A percentile compares a stretch with the other conserved stretches of the same genome.
These are phyloP conservation scores for Litsea cubeba DNA, from an alignment of 164 flowering plant genomes.

Conservation along the genomic window DNA sequence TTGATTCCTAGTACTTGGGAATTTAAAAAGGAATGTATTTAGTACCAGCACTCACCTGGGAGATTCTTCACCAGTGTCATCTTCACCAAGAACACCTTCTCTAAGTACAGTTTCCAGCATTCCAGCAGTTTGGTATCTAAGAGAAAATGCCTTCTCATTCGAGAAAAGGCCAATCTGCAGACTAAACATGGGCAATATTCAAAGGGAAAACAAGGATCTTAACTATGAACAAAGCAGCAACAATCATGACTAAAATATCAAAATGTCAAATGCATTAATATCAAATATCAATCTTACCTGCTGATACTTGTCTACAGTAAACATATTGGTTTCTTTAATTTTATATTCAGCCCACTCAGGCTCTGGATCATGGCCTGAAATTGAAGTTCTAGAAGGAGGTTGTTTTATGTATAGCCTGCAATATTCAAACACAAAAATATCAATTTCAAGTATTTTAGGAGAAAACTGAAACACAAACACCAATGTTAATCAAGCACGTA, in stretches of 20 bases:
- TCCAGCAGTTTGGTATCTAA: constrained; percentile 92
- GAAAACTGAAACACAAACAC: background rate
- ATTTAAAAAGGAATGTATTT: background rate
- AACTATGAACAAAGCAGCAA: constrained; percentile 3
- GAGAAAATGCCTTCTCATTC: constrained; percentile 72
- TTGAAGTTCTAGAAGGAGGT: constrained; percentile 53
- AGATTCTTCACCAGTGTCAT: constrained; percentile 92
- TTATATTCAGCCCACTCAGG: constrained; percentile 94
- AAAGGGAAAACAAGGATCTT: constrained; percentile 12
- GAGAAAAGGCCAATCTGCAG: constrained; percentile 89
- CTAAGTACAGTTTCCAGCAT: constrained; percentile 85
- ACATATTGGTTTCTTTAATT: constrained; percentile 92
- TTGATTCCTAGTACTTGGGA: background rate
- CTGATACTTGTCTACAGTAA: constrained; percentile 93
- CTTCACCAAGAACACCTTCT: constrained; percentile 93
- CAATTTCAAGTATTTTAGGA: background rate
- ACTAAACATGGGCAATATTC: constrained; percentile 43
- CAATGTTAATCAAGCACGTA: background rate
- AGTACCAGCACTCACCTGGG: constrained; percentile 54
- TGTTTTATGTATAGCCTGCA: constrained; percentile 83
- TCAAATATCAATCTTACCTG: constrained; percentile 53
- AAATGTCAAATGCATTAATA: background rate
- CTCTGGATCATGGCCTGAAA: constrained; percentile 45
- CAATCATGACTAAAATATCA: background rate
- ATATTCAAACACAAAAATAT: background rate